Evolutionary conservation across 2,329 filamentous ascomycete genomes (phyloP).

Genomic region (Elsinoe perseae): DNA sequence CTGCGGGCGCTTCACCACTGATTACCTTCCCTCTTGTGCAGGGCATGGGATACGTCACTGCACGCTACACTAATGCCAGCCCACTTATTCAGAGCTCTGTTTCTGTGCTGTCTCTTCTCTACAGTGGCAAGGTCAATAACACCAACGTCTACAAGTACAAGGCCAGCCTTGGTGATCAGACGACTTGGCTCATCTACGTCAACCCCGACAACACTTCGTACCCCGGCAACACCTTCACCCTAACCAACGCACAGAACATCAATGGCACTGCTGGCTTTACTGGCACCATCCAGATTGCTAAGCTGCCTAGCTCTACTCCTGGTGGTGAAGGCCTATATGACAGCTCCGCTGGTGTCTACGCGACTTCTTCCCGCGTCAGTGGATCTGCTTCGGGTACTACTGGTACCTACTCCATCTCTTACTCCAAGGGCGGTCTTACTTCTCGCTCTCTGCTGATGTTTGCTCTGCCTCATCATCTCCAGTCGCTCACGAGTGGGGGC

Average conservation of each 20-base stretch:
- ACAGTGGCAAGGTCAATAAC: constrained; percentile 46
- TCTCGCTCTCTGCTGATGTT: constrained; percentile 67
- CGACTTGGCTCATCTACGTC: constrained; percentile 71
- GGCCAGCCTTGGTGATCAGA: constrained; percentile 62
- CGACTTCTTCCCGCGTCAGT: constrained; percentile 55
- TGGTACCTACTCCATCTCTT: constrained; percentile 68
- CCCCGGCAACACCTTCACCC: constrained; percentile 52
- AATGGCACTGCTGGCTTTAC: constrained; percentile 60
- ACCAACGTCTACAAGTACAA: constrained; percentile 67
- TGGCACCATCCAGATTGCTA: constrained; percentile 76
- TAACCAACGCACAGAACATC: constrained; percentile 59
- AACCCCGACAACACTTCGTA: constrained; percentile 49
- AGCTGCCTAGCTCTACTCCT: constrained; percentile 49
- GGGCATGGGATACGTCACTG: constrained; percentile 83
- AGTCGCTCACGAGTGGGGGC: constrained; percentile 57
- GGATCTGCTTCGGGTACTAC: constrained; percentile 52
- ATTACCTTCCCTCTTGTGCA: constrained; percentile 79
- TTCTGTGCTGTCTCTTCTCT: constrained; percentile 60
- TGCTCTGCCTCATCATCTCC: constrained; percentile 75
- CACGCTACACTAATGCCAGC: constrained; percentile 57
- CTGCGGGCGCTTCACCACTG: constrained; percentile 45
- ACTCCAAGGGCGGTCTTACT: constrained; percentile 60
- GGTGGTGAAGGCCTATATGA: constrained; percentile 65
- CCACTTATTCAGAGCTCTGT: constrained; percentile 69
- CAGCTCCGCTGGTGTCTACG: constrained; percentile 65